A percentile compares a stretch with the other conserved stretches of the same genome.
Evolutionary conservation across 148 eudicot genomes (phyloP).

Genomic region (Rhododendron vialii): DNA sequence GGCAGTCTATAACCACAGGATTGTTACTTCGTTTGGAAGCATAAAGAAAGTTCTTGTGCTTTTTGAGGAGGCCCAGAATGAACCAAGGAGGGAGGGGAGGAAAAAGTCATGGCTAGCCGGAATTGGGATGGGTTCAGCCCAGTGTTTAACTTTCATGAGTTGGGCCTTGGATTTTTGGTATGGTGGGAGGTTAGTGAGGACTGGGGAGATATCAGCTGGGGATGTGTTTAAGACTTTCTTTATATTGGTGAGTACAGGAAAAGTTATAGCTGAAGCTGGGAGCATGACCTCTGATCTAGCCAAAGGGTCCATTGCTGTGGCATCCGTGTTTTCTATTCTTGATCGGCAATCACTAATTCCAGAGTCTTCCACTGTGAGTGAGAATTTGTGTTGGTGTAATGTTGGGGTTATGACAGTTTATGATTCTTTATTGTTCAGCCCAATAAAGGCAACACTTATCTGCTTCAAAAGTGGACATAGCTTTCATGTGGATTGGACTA

Average conservation of each 20-base stretch:
- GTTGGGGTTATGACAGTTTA: neutral
- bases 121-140: constrained; percentile 79
- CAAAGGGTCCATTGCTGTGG: constrained; percentile 72
- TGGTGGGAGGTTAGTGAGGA: constrained; percentile 72
- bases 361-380: constrained; percentile 33
- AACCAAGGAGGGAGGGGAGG: constrained; percentile 62
- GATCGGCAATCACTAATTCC: constrained; percentile 61
- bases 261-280: constrained; percentile 96
- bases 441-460: neutral
- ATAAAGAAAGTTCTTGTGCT: constrained; percentile 52
- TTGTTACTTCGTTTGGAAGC: constrained; percentile 74
- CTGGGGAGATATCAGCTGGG: constrained; percentile 75
- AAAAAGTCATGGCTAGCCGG: constrained; percentile 89
- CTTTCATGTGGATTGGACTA: neutral
- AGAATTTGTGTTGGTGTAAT: neutral
- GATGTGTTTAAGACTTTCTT: constrained; percentile 92
- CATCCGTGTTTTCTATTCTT: constrained; percentile 71
- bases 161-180: constrained; percentile 98
- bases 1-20: constrained; percentile 83
- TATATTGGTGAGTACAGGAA: constrained; percentile 88
- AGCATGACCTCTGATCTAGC: constrained; percentile 97
- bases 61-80: constrained; percentile 84
- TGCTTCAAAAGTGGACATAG: neutral
- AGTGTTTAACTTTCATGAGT: constrained; percentile 73
- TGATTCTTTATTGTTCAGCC: neutral